These are phyloP conservation scores for Alternaria panax DNA, from an alignment of 2,329 filamentous ascomycete genomes.

Conservation along the genomic window DNA sequence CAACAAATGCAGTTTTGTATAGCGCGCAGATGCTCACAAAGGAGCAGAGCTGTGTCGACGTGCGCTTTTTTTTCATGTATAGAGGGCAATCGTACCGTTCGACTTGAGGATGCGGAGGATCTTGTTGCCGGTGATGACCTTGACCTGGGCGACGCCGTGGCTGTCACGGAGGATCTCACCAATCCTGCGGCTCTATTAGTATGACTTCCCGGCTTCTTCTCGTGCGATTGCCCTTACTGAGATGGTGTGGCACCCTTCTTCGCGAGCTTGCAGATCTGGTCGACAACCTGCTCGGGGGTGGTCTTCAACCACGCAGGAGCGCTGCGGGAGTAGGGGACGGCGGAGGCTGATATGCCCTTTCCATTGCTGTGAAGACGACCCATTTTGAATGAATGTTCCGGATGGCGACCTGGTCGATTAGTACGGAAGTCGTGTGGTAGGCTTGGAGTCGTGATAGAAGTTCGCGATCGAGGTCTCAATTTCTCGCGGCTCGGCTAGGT, in stretches of 20 bases:
- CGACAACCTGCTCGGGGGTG: conserved; percentile 96
- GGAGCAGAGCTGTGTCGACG: conserved; percentile 45
- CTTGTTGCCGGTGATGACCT: conserved; percentile 86
- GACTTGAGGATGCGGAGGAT: conserved; percentile 50
- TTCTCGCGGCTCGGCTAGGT: conserved; percentile 34
- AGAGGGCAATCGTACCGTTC: conserved; percentile 69
- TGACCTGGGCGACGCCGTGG: conserved; percentile 98
- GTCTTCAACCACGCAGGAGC: conserved; percentile 97
- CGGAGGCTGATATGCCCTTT: conserved; percentile 97
- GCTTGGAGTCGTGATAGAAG: conserved; percentile 25
- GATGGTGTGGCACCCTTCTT: conserved; percentile 98
- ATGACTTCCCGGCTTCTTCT: background rate
- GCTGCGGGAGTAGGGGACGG: conserved; percentile 95
- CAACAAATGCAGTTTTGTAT: conserved; percentile 58
- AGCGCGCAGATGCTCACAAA: conserved; percentile 69
- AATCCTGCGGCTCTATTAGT: conserved; percentile 61
- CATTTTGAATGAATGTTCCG: conserved; percentile 66
- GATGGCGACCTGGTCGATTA: conserved; percentile 32
- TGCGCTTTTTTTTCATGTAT: conserved; percentile 53
- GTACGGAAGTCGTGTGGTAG: conserved; percentile 35
- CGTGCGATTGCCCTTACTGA: conserved; percentile 57
- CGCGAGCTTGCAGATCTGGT: conserved; percentile 99
- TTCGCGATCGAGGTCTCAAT: conserved; percentile 24
- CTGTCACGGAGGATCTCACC: conserved; percentile 98
- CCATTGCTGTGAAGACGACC: conserved; percentile 99